Conservation (phyloP, 495 filamentous ascomycete species). For the Friedmanniomyces simplex region DNA sequence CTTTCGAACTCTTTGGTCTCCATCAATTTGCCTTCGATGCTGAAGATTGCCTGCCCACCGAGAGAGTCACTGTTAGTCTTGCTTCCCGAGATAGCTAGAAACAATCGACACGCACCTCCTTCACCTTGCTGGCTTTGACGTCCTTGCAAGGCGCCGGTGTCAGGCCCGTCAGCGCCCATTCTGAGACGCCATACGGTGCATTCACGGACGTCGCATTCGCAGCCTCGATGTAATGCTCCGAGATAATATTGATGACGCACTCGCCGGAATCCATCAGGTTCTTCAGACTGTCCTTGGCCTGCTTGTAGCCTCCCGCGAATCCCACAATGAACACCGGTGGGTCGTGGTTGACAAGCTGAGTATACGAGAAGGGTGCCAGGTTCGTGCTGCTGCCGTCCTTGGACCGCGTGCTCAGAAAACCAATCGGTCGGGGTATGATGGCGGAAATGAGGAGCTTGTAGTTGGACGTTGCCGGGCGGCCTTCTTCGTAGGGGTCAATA, state of each 20-base stretch:
- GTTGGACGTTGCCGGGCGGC: constrained; percentile 58
- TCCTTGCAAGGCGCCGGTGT: constrained; percentile 55
- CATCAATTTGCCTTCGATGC: constrained; percentile 68
- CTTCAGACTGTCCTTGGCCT: constrained; percentile 63
- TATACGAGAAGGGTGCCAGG: constrained; percentile 80
- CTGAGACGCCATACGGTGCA: constrained; percentile 63
- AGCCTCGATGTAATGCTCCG: constrained; percentile 76
- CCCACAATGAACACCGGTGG: constrained; percentile 84
- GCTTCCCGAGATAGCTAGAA: neutral
- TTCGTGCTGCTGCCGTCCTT: constrained; percentile 55
- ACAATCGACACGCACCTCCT: constrained; percentile 36
- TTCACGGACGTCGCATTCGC: constrained; percentile 73
- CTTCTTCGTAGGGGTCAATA: constrained; percentile 71
- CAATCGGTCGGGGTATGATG: constrained; percentile 73
- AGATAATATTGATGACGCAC: constrained; percentile 70
- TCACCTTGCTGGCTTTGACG: constrained; percentile 63
- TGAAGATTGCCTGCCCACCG: constrained; percentile 48
- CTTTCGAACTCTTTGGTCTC: constrained; percentile 68
- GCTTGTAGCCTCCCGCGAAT: constrained; percentile 39
- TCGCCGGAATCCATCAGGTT: constrained; percentile 59
- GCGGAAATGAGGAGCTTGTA: constrained; percentile 89
- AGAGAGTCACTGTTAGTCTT: neutral
- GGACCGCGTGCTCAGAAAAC: constrained; percentile 50
- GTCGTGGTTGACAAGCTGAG: constrained; percentile 74
- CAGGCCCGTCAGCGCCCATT: constrained; percentile 74